Evolutionary conservation across 108 stramenopile genomes (phyloP), one percentile per base, ranked within the genome.

Genomic region (Schizochytrium sp.): DNA sequence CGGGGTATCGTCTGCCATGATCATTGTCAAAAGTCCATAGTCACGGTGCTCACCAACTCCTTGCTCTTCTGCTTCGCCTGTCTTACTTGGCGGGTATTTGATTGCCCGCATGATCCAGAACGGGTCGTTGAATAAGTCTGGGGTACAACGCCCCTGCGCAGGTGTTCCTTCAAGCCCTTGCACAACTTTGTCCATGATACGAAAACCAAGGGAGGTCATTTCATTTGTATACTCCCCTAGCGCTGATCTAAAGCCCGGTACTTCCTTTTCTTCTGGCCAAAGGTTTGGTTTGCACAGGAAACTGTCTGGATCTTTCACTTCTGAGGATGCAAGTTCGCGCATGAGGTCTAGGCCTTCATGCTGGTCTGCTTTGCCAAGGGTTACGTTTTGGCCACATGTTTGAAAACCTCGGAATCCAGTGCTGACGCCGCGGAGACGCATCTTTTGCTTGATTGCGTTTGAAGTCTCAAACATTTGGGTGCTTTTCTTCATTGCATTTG

Each of bases 1-100:
- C 76, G 76, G 76, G n/a, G 53, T 83, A 5, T 83, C 53, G 76
- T 83, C 76, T 0, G 45, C 45, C 12, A 49, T n/a, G 3, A 83
- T 83, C 76, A 83, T 83, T 5, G 76, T 83, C 53, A 83, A 28
- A 38, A 83, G 76, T 0, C 76, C 76, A 40, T 83, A 83, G 28
- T 83, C 76, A 1, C 50, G 47, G 40, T 83, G 76, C 53, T 83
- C 76, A 2, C 76, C 76, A 17, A 49, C 47, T 47, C 76, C 76
- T 40, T 83, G 76, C 76, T 55, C 53, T 49, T 83, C 76, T n/a
- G 5, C 76, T 47, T n/a, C 50, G 47, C 17, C 13, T 1, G 72
- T 15, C 1, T 13, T n/a, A 10, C 53, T 28, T 53, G 76, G 17
- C 5, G 76, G 76, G 53, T 83, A 83, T 28, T 38, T 55, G 76